These are phyloP conservation scores for Fusarium virguliforme DNA, from an alignment of 2,329 filamentous ascomycete species.

Conservation along the genomic window DNA sequence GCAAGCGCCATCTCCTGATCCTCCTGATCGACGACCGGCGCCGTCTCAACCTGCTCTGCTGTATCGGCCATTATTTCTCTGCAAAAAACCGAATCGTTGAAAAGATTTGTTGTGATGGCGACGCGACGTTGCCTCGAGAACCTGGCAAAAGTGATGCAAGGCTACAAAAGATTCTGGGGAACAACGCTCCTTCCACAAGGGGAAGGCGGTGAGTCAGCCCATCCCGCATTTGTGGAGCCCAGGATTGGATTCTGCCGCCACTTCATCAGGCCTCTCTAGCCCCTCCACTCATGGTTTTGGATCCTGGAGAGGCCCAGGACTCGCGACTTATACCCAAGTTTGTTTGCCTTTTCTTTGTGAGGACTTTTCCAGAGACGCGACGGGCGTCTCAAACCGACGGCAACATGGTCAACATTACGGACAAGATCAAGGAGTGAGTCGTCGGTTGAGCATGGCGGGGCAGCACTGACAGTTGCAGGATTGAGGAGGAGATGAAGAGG, in stretches of 20 bases:
- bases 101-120: slow-evolving; percentile 38
- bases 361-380: slow-evolving; percentile 42
- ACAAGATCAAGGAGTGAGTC: slow-evolving; percentile 98
- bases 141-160: slow-evolving; percentile 47
- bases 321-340: slow-evolving; percentile 31
- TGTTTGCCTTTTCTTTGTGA: slow-evolving; percentile 25
- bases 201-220: slow-evolving; percentile 53
- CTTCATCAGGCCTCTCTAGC: slow-evolving; percentile 49
- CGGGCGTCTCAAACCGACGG: slow-evolving; percentile 47
- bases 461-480: slow-evolving; percentile 72
- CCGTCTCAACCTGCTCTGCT: slow-evolving; percentile 49
- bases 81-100: slow-evolving; percentile 20
- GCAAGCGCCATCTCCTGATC: slow-evolving; percentile 55
- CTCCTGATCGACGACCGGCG: slow-evolving; percentile 49
- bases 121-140: slow-evolving; percentile 46
- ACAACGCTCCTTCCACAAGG: slow-evolving; percentile 22
- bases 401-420: slow-evolving; percentile 98
- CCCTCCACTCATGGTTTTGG: slow-evolving; percentile 52
- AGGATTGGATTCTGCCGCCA: slow-evolving; percentile 47
- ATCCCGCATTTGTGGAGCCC: slow-evolving; percentile 40
- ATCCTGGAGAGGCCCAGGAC: slow-evolving; percentile 35
- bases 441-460: slow-evolving; percentile 19
- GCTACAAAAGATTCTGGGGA: slow-evolving; percentile 49
- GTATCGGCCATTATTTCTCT: slow-evolving; percentile 54
- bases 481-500: slow-evolving; percentile 99